Conservation (phyloP, 768 basidiomycete genomes). For the Pleurotus platypus region DNA sequence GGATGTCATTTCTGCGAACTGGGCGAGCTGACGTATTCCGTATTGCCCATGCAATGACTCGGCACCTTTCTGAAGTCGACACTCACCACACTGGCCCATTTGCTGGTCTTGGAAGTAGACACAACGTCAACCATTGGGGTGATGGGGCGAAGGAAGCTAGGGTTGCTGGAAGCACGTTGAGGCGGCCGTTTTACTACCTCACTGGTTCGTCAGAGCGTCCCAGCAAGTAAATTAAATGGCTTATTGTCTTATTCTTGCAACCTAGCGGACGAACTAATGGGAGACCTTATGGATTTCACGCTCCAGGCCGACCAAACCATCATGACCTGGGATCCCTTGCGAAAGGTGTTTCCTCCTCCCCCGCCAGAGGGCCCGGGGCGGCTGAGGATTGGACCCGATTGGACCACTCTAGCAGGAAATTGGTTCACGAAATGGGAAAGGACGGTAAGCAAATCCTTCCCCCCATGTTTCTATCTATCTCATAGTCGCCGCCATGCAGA, state of each 20-base stretch:
- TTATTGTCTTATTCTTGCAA: no score
- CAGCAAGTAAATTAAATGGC: no score
- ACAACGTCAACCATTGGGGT: slow-evolving; percentile 37
- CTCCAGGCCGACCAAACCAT: slow-evolving; percentile 33
- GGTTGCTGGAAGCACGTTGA: slow-evolving; percentile 29
- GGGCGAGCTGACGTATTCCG: slow-evolving; percentile 31
- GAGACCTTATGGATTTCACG: slow-evolving; percentile 34
- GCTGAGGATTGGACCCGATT: slow-evolving; percentile 34
- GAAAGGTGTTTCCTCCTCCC: slow-evolving; percentile 32
- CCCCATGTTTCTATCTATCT: not conserved
- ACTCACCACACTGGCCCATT: slow-evolving; percentile 34
- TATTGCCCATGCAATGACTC: slow-evolving; percentile 32
- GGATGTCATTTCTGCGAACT: slow-evolving; percentile 37
- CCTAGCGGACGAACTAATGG: slow-evolving; percentile 32
- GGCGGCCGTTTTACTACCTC: slow-evolving; percentile 33
- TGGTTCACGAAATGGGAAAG: slow-evolving; percentile 39
- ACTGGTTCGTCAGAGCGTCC: slow-evolving; percentile 20
- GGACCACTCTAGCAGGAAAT: slow-evolving; percentile 33
- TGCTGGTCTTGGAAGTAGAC: slow-evolving; percentile 31
- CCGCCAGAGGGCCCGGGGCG: slow-evolving; percentile 31
- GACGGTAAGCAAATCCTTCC: slow-evolving; percentile 17
- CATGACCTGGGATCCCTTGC: slow-evolving; percentile 35
- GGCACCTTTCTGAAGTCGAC: slow-evolving; percentile 33
- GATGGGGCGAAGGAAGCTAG: slow-evolving; percentile 37
- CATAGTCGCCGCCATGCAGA: slow-evolving; percentile 14